These are phyloP conservation scores for Globisporangium rhizosaccharum DNA, from an alignment of 352 stramenopile species.

Conservation along the genomic window DNA sequence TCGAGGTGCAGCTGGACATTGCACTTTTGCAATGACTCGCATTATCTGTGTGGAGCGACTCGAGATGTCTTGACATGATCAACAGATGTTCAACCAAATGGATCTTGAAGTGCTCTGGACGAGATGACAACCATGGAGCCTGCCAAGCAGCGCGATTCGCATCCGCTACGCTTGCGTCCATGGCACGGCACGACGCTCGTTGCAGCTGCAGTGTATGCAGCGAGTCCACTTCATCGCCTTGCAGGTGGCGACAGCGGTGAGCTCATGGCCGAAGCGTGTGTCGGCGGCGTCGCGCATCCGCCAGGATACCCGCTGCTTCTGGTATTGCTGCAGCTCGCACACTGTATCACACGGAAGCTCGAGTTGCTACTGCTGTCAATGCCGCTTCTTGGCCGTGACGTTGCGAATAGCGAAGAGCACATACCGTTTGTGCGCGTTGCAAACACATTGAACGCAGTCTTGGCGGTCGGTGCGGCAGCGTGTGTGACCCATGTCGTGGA, in stretches of 20 bases:
- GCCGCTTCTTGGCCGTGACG: not conserved
- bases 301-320: slow-evolving; percentile 91
- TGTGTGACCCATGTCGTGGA: slow-evolving; percentile 33
- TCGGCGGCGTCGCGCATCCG: slow-evolving; percentile 87
- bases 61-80: no score
- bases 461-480: slow-evolving; percentile 26
- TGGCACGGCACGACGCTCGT: slow-evolving; percentile 25
- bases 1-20: no score
- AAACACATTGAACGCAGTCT: slow-evolving; percentile 30
- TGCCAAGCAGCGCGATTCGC: not conserved
- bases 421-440: slow-evolving; percentile 25
- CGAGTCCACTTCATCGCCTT: slow-evolving; percentile 23
- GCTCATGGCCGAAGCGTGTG: slow-evolving; percentile 89
- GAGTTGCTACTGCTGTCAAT: not conserved
- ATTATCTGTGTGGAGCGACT: no score
- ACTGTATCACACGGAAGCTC: slow-evolving; percentile 1
- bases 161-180: not conserved
- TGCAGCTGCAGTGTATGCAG: slow-evolving; percentile 16
- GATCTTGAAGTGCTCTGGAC: not conserved
- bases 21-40: no score
- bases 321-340: slow-evolving; percentile 36
- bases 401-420: not conserved
- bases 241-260: slow-evolving; percentile 86
- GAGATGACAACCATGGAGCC: not conserved
- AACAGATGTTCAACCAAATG: no score